Evolutionary conservation across 345 rosid genomes (phyloP).

Genomic region (Jatropha curcas): DNA sequence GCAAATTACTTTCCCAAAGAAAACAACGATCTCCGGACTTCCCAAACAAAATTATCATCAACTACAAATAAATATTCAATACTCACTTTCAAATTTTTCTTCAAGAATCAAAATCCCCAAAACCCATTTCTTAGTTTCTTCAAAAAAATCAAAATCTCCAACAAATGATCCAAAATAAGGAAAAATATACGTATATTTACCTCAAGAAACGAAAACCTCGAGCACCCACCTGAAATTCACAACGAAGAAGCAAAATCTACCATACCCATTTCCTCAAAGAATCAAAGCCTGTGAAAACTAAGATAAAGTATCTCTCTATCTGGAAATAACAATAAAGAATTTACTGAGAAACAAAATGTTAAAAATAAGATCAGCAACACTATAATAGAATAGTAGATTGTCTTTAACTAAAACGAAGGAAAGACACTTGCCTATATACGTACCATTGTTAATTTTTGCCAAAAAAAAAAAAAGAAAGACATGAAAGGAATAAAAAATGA

Average conservation of each 20-base stretch:
- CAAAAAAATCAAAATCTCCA: neutral
- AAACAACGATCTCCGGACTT: neutral
- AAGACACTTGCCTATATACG: neutral
- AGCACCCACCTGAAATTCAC: neutral
- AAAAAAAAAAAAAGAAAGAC: neutral
- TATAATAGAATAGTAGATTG: conserved; percentile 9
- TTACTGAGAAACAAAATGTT: neutral
- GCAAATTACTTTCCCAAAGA: neutral
- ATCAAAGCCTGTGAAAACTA: conserved; percentile 13
- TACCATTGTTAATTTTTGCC: neutral
- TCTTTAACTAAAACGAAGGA: neutral
- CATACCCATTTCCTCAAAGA: neutral
- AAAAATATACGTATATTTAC: neutral
- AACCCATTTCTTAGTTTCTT: neutral
- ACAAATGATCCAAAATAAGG: neutral
- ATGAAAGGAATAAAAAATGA: neutral
- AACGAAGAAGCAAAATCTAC: neutral
- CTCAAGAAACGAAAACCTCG: neutral
- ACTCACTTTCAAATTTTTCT: neutral
- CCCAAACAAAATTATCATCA: neutral
- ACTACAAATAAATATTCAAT: neutral
- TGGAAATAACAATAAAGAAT: neutral
- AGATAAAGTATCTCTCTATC: conserved; percentile 14
- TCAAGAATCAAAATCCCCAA: conserved; percentile 3
- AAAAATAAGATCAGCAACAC: neutral